Evolutionary conservation across 1,284 basidiomycete genomes (phyloP), one percentile per base, ranked within the genome.

Genomic region (Cutaneotrichosporon sp.): DNA sequence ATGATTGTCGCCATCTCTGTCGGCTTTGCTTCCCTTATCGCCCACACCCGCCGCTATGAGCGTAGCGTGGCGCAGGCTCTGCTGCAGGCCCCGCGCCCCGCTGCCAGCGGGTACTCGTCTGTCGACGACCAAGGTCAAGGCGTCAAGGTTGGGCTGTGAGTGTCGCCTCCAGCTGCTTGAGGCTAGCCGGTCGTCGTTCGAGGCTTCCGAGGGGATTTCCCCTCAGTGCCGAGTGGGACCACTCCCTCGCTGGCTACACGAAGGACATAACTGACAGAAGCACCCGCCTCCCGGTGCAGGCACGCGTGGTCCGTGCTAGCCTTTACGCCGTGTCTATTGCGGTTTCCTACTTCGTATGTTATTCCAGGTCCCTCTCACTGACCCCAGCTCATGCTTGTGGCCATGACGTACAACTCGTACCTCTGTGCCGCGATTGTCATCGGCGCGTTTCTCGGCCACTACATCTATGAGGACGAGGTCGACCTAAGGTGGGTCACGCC

Each of bases 371-470:
- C 15, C 20, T 34, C n/a, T n/a, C n/a, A 22, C 44, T 41, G 35
- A 35, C 40, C 10, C n/a, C 53, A 74, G 73, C 66, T 77, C 55
- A 77, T 77, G 76, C 65, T 77, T 37, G 76, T 76, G 26, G 72
- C 76, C 9, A 77, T 77, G 76, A 75, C 74, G 4, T 77, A 73
- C 64, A 74, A 74, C 52, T 69, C 69, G 14, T 77, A 65, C 55
- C 73, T 77, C 52, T 74, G 75, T 57, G 41, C 57, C 10, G 69
- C 75, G 1, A 72, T 77, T 42, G 62, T 77, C 14, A 20, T 75
- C 8, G 76, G 76, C 8, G 67, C 75, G 7, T 72, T 74, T 50
- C 46, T 69, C 0, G 76, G 76, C 3, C 75, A 77, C 60, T 52
- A 70, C 10, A 18, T 67, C 36, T 76, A 73, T 50, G 74, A 76